A percentile compares a stretch with the other conserved stretches of the same genome.
Conservation (phyloP, 176 grass and related monocot genomes). For the Canna indica region DNA sequence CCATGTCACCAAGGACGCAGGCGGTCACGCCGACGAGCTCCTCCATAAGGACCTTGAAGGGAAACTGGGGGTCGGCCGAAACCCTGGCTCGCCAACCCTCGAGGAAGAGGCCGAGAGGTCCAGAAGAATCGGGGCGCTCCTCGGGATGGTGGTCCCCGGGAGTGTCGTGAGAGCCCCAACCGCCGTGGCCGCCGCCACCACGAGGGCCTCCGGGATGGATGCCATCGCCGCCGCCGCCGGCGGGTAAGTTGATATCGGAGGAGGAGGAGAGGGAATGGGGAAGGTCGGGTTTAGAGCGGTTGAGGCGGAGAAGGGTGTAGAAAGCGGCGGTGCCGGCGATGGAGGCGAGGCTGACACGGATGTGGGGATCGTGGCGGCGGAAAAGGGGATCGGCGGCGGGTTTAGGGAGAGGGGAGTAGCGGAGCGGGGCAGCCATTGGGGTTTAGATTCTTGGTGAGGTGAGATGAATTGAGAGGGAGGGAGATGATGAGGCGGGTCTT, state of each 20-base stretch:
- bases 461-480: neutral
- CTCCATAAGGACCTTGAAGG: slow-evolving; percentile 20
- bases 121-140: neutral
- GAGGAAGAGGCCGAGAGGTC: slow-evolving; percentile 2
- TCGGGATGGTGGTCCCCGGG: slow-evolving; percentile 4
- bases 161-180: neutral
- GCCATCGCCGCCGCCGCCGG: neutral
- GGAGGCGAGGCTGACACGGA: neutral
- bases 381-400: neutral
- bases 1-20: slow-evolving; percentile 19
- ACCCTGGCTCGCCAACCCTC: slow-evolving; percentile 13
- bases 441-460: neutral
- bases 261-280: neutral
- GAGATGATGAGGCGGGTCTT: neutral
- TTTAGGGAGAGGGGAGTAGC: neutral
- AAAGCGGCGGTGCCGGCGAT: too few species aligned
- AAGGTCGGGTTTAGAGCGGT: neutral
- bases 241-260: neutral
- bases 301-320: neutral
- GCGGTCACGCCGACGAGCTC: slow-evolving; percentile 15
- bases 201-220: neutral
- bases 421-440: slow-evolving; percentile 7
- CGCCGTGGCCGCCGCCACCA: neutral
- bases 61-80: slow-evolving; percentile 10
- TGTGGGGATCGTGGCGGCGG: neutral